Evolutionary conservation across 1,284 basidiomycete genomes (phyloP).

Genomic region (Rhodotorula sp.): DNA sequence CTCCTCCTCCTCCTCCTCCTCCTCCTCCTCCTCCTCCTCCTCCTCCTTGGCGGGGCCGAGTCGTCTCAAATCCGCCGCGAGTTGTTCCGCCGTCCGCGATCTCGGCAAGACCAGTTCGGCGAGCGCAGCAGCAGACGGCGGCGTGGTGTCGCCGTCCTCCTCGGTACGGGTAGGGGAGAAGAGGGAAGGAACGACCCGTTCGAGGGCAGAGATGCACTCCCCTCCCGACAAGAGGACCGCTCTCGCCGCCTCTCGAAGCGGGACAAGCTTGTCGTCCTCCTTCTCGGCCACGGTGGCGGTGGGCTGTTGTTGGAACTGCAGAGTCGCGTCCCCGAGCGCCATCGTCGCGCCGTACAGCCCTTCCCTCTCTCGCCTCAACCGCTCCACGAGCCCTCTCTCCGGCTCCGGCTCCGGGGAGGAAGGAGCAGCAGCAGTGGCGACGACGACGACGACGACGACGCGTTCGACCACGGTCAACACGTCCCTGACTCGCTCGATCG

Average conservation of each 20-base stretch:
- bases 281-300: constrained; percentile 54
- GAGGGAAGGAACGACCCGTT: constrained; percentile 51
- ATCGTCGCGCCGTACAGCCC: constrained; percentile 80
- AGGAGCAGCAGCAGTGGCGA: constrained; percentile 43
- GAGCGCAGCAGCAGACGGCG: not conserved
- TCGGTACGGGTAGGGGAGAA: not conserved
- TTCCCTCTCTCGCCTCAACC: constrained; percentile 68
- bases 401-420: constrained; percentile 3
- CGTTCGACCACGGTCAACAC: constrained; percentile 89
- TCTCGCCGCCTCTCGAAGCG: constrained; percentile 75
- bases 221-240: constrained; percentile 78
- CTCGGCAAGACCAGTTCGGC: constrained; percentile 1
- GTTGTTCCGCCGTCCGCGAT: not conserved
- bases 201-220: constrained; percentile 82
- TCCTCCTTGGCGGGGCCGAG: not conserved
- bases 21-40: not conserved
- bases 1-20: not conserved
- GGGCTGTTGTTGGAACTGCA: constrained; percentile 46
- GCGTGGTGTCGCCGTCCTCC: not conserved
- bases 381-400: constrained; percentile 50
- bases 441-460: constrained; percentile 55
- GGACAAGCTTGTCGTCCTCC: constrained; percentile 63
- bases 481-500: constrained; percentile 87
- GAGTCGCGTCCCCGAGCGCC: constrained; percentile 64
- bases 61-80: not conserved